Conservation (phyloP, 2,329 filamentous ascomycete species). For the Hawksworthiomyces lignivorus region DNA sequence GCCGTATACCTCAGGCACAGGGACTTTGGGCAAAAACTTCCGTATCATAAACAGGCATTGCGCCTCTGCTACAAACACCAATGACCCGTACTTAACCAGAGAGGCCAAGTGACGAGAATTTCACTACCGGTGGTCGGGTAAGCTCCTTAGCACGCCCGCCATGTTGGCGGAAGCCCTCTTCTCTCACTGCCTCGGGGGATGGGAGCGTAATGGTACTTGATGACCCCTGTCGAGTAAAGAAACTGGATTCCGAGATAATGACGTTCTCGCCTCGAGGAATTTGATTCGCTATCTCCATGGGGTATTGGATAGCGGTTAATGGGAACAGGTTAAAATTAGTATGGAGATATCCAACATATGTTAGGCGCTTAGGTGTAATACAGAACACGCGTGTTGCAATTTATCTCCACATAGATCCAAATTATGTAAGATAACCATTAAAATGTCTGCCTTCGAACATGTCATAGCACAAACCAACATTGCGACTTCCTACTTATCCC, state of each 20-base stretch:
- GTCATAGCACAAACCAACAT: no score
- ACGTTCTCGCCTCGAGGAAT: background rate
- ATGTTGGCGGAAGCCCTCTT: conserved; percentile 1
- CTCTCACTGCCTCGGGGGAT: background rate
- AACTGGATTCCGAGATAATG: background rate
- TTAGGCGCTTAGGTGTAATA: no score
- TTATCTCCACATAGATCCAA: no score
- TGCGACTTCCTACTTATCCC: no score
- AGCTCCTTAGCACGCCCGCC: conserved; percentile 9
- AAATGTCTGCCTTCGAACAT: no score
- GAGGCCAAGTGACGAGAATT: conserved; percentile 20
- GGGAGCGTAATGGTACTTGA: background rate
- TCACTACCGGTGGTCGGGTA: conserved; percentile 19
- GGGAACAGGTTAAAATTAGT: no score
- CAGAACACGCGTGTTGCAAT: no score
- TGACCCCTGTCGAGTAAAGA: background rate
- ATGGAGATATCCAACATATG: no score
- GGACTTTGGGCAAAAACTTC: conserved; percentile 7
- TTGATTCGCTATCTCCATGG: background rate
- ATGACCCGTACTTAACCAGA: conserved; percentile 24
- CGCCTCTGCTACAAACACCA: conserved; percentile 19
- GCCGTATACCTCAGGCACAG: conserved; percentile 15
- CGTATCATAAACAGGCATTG: conserved; percentile 11
- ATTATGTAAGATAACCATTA: no score
- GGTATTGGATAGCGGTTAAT: no score